Evolutionary conservation across 2,329 filamentous ascomycete genomes (phyloP), one percentile per base, ranked within the genome.

Genomic region (Pseudopyrenochaeta lycopersici): DNA sequence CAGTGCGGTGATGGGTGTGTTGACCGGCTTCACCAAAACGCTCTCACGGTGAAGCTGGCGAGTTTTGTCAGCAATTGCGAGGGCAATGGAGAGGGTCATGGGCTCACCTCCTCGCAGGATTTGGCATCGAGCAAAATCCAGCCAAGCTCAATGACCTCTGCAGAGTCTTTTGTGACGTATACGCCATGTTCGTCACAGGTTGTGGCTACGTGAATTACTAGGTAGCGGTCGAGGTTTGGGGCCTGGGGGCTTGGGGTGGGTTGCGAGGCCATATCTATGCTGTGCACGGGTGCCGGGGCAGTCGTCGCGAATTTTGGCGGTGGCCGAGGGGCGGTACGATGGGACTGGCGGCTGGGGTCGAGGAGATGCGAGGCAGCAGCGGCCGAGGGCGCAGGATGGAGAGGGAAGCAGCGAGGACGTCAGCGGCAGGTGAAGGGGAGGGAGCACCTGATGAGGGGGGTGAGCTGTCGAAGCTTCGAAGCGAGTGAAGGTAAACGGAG

Each of bases 111-210:
- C 70, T 97, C 93, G 69, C 92, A 90, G 61, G 86, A 90, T 81
- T 94, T 95, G 64, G 92, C 90, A 76, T 97, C 93, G 60, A 97
- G 84, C 72, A 99, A 81, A 74, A 98, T 97, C 95, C 95, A 99
- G 62, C 94, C 95, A 75, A 99, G 85, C 85, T 99, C 95, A 78
- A 99, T 99, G 65, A 99, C 95, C 82, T 99, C 95, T 59, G 95
- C 95, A 54, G 95, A 98, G 80, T 99, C 95, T 81, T 98, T 98
- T 56, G 95, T 99, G 54, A 99, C 95, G 78, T 99, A 99, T 64
- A 99, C 95, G 60, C 95, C 95, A 80, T 99, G 95, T 78, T 99
- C 95, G 78, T 99, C 95, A 80, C 95, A 99, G 67, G 95, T 99
- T 31, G 95, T 99, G 62, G 95, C 95, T 73, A 98, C 94, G 79